A percentile compares a stretch with the other conserved stretches of the same genome.
Evolutionary conservation across 371 early-diverging fungal genomes (phyloP).

Genomic region (Lichtheimia corymbifera): DNA sequence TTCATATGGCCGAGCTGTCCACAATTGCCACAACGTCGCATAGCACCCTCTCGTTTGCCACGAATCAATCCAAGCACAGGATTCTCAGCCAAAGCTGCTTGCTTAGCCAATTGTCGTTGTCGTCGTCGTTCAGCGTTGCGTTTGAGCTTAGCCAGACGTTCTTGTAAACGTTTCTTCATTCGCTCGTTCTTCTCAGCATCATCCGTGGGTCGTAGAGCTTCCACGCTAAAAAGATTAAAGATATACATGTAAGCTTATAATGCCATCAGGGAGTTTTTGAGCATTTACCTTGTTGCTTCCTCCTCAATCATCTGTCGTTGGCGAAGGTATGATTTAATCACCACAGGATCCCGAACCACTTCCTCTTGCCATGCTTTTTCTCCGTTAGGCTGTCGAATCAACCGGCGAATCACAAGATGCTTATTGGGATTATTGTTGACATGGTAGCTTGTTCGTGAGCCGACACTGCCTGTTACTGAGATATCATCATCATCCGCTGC

Average conservation of each 20-base stretch:
- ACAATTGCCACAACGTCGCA: constrained; percentile 81
- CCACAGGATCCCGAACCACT: constrained; percentile 77
- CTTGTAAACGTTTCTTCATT: constrained; percentile 63
- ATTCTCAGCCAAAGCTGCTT: constrained; percentile 52
- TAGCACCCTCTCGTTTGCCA: constrained; percentile 58
- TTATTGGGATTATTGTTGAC: constrained; percentile 57
- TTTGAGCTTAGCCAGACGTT: constrained; percentile 63
- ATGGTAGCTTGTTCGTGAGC: constrained; percentile 59
- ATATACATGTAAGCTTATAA: background rate
- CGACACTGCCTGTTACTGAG: constrained; percentile 59
- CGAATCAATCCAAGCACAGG: constrained; percentile 57
- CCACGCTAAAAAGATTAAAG: constrained; percentile 32
- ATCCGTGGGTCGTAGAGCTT: constrained; percentile 58
- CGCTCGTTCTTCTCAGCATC: constrained; percentile 64
- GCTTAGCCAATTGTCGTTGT: constrained; percentile 48
- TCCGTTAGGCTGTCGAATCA: constrained; percentile 65
- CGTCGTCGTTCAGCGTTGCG: constrained; percentile 66
- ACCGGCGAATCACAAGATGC: constrained; percentile 63
- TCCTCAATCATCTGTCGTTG: constrained; percentile 84
- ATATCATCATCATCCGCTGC: constrained; percentile 58
- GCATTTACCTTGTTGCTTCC: constrained; percentile 46
- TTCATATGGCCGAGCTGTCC: constrained; percentile 88
- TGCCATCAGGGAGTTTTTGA: background rate
- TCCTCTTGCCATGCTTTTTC: constrained; percentile 78
- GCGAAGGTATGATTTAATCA: constrained; percentile 88